These are phyloP conservation scores for Coleophoma eucalyptorum DNA, from an alignment of 2,329 filamentous ascomycete genomes.

Conservation along the genomic window DNA sequence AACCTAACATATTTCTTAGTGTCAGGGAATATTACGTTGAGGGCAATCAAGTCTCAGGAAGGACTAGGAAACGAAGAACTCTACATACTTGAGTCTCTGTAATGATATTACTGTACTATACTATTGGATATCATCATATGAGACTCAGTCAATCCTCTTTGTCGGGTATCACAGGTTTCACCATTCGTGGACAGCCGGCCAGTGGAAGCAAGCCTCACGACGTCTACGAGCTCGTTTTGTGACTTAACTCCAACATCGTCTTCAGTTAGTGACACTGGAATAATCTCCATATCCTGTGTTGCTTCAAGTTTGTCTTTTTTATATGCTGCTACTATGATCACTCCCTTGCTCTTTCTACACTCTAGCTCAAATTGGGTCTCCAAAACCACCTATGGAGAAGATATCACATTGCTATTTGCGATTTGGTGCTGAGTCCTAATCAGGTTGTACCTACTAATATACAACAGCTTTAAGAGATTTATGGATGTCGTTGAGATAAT, in stretches of 20 bases:
- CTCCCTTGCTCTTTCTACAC: constrained; percentile 1
- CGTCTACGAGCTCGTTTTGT: too few relatives aligned
- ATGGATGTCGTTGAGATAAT: constrained; percentile 13
- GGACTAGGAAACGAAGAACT: too few relatives aligned
- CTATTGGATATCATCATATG: too few relatives aligned
- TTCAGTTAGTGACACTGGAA: not conserved
- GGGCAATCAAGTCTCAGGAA: too few relatives aligned
- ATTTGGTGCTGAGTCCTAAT: constrained; percentile 4
- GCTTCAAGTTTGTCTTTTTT: not conserved
- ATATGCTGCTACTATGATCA: constrained; percentile 1
- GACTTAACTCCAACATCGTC: not conserved
- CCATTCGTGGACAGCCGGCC: not conserved
- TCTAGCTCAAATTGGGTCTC: constrained; percentile 6
- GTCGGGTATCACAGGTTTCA: not conserved
- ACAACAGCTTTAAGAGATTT: constrained; percentile 13
- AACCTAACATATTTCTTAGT: too few relatives aligned
- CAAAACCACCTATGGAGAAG: constrained; percentile 4
- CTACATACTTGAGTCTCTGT: too few relatives aligned
- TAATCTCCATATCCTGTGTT: not conserved
- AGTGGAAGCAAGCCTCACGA: not conserved
- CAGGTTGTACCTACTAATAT: not conserved
- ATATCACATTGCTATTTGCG: constrained; percentile 12
- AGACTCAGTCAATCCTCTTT: not conserved
- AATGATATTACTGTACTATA: too few relatives aligned
- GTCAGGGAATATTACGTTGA: too few relatives aligned